Base-by-base conservation (phyloP, 345 rosid species). In the Citropsis articulata region DNA sequence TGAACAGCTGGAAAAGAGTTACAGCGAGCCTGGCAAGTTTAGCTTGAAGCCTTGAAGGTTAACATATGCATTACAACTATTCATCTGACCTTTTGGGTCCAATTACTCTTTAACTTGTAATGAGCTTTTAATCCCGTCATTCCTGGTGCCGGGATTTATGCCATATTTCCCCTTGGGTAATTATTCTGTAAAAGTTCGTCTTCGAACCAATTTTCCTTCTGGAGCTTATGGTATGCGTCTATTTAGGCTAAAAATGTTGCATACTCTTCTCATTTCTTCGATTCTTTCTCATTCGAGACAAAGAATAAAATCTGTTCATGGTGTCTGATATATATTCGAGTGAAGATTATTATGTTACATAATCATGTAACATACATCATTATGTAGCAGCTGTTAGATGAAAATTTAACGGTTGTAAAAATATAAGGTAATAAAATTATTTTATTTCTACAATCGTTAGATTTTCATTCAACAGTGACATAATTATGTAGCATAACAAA, bases 1-100 rank as follows among this genome's bases (percentile, higher is more conserved):
- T 25, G 95, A 89, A 86, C 94, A 94, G 78, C 80, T 89, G 75
- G 97, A 92, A 79, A 85, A 88, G 83, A 87, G 81, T 50, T 89
- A 77, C 27, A 72, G 45, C 5, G 88, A 88, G 81, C 88, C 93
- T 30, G 97, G 91, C 71, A 87, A 85, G 50, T 86, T 86, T 78
- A 69, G 67, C 62, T 72, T 79, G 79, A 80, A 85, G 59, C 84
- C 80, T 64, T 82, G 89, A 87, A 70, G 72, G 74, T 59, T 45
- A 71, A 77, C 62, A 24, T 66, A 21, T 28, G 24, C 66, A 80
- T 21, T 67, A 38, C 19, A 69, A 27, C 31, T 0, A 18, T 22
- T 10, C 48, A 19, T 55, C 35, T 35, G 14, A 12, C 48, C 6
- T 56, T 22, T 57, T 57, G 16, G 6, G 33, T 72, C 38, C 28